A percentile compares a stretch with the other conserved stretches of the same genome.
These are phyloP conservation scores for Carex scoparia DNA, from an alignment of 176 grass and related monocot species.

Conservation along the genomic window DNA sequence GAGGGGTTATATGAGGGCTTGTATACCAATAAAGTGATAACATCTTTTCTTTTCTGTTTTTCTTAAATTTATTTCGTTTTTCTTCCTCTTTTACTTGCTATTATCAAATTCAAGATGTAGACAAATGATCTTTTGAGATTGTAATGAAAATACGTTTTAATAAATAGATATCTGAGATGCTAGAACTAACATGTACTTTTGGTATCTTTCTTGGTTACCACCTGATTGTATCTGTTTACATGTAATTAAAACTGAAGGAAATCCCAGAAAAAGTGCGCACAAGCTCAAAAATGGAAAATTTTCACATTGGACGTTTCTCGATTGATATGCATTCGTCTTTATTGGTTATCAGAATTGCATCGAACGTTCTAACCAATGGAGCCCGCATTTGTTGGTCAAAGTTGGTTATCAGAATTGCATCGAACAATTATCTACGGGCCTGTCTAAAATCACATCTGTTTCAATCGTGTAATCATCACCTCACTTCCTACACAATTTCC, in stretches of 20 bases:
- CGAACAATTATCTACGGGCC: no score
- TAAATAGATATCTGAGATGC: not conserved
- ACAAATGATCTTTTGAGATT: not conserved
- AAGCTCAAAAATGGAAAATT: not conserved
- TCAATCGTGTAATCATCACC: no score
- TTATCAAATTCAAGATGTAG: not conserved
- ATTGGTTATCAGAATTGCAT: not conserved
- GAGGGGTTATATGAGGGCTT: not conserved
- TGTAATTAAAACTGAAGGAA: not conserved
- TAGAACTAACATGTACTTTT: not conserved
- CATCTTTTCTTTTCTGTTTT: not conserved
- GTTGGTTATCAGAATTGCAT: no score
- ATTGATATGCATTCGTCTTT: not conserved
- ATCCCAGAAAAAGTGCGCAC: not conserved
- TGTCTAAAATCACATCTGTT: no score
- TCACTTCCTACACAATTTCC: no score
- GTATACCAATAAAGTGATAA: slow-evolving; percentile 18
- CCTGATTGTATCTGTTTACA: not conserved
- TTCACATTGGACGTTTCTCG: not conserved
- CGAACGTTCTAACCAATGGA: not conserved
- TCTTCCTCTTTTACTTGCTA: not conserved
- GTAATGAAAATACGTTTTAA: slow-evolving; percentile 9
- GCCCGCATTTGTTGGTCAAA: not conserved
- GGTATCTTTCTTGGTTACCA: not conserved
- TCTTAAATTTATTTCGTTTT: not conserved